These are phyloP conservation scores for Mycena sanguinolenta DNA, from an alignment of 768 basidiomycete genomes.

Conservation along the genomic window DNA sequence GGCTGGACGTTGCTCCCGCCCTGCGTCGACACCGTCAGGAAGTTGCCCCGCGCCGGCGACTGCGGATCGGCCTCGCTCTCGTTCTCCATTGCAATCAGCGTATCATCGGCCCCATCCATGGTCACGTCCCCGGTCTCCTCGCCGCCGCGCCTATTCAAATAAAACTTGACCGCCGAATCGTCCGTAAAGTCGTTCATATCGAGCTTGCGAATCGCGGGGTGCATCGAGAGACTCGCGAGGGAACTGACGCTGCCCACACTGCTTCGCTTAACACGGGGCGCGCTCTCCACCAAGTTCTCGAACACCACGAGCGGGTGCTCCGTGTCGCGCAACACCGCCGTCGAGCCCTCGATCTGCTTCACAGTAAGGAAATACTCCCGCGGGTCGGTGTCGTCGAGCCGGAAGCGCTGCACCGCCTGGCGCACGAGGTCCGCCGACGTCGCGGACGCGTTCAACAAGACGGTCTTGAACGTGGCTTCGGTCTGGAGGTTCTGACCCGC, in stretches of 20 bases:
- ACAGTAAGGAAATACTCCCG: conserved; percentile 88
- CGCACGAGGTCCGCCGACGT: conserved; percentile 86
- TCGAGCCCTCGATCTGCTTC: conserved; percentile 92
- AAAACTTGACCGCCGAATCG: conserved; percentile 97
- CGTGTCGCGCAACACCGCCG: conserved; percentile 74
- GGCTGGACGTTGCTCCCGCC: conserved; percentile 63
- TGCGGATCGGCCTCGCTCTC: conserved; percentile 38
- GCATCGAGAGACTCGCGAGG: conserved; percentile 90
- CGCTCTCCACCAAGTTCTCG: conserved; percentile 85
- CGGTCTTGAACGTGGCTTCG: conserved; percentile 98
- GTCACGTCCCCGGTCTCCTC: conserved; percentile 58
- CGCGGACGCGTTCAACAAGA: conserved; percentile 89
- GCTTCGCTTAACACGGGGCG: conserved; percentile 90
- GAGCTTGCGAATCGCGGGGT: conserved; percentile 94
- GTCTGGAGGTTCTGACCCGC: conserved; percentile 92
- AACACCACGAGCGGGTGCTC: conserved; percentile 93
- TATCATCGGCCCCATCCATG: conserved; percentile 56
- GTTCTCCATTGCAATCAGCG: conserved; percentile 54
- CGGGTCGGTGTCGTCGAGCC: conserved; percentile 69
- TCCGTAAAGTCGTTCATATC: conserved; percentile 99
- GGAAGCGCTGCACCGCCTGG: conserved; percentile 96
- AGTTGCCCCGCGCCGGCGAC: conserved; percentile 43
- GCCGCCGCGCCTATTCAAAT: conserved; percentile 76
- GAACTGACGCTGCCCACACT: conserved; percentile 95
- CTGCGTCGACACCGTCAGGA: conserved; percentile 57